Conservation (phyloP, 1,139 yeast species). For the Pichia sp. region DNA sequence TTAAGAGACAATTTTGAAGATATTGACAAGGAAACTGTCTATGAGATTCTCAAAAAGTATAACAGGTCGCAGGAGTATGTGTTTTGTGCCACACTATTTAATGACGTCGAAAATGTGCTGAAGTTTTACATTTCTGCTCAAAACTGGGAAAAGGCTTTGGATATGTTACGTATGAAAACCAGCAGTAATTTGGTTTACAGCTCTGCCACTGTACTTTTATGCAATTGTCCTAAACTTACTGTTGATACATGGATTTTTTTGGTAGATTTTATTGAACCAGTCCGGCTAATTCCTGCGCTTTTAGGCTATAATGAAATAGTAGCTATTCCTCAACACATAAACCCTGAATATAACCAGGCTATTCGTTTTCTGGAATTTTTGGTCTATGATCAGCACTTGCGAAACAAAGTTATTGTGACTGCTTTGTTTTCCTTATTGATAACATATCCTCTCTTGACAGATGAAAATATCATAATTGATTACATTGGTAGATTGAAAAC, state of each 20-base stretch:
- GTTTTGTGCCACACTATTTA: slow-evolving; percentile 58
- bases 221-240: slow-evolving; percentile 63
- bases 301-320: slow-evolving; percentile 54
- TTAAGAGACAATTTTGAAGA: slow-evolving; percentile 39
- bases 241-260: slow-evolving; percentile 73
- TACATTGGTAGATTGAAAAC: slow-evolving; percentile 38
- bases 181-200: slow-evolving; percentile 50
- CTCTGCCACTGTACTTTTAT: slow-evolving; percentile 58
- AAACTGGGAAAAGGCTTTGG: slow-evolving; percentile 69
- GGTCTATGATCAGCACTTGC: slow-evolving; percentile 44
- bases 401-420: slow-evolving; percentile 55
- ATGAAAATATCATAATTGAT: slow-evolving; percentile 35
- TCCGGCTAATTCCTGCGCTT: slow-evolving; percentile 67
- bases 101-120: slow-evolving; percentile 64
- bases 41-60: slow-evolving; percentile 63
- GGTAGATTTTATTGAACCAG: slow-evolving; percentile 39
- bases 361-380: slow-evolving; percentile 56
- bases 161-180: slow-evolving; percentile 42
- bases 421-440: slow-evolving; percentile 68
- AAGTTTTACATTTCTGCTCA: slow-evolving; percentile 60
- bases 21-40: slow-evolving; percentile 60
- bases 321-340: slow-evolving; percentile 24
- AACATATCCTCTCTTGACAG: slow-evolving; percentile 40
- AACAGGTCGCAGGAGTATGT: slow-evolving; percentile 59
- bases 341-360: slow-evolving; percentile 49